Base-by-base conservation (phyloP, 2,329 filamentous ascomycete genomes). In the Chrysoporthe deuterocubensis region DNA sequence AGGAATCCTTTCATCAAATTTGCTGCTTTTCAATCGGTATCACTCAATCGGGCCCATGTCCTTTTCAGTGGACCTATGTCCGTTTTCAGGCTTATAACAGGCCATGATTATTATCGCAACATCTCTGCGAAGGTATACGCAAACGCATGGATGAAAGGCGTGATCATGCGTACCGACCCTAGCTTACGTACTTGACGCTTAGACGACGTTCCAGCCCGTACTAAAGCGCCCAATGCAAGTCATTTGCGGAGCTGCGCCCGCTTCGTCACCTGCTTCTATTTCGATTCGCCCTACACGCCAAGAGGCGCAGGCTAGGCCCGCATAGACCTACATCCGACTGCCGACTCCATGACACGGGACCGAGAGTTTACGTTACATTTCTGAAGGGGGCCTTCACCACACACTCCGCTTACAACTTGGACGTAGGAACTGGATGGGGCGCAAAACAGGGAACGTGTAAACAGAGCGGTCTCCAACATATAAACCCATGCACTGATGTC, bases 1-100 rank as follows among this genome's bases (percentile, higher is more conserved):
- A 26, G n/a, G 18, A 43, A 26, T 52, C 2, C 46, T 46, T 5
- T n/a, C n/a, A 42, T 5, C 13, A 26, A 34, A 61, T 61, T 61
- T 61, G 59, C 21, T 61, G 59, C 42, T 61, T 61, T 61, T 21
- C 26, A 14, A n/a, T 4, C 21, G 13, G 5, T 42, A 61, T 61
- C 59, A 61, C 59, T 46, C 59, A 26, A 61, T 61, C 59, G 59
- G 34, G 59, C 59, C 59, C 43, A 32, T 61, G 59, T 34, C 43
- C 5, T 32, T 44, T 61, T 61, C 2, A 37, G 59, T 61, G 59
- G 59, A 37, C 59, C 43, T 34, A 16, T 26, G 34, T 48, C 59
- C n/a, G 43, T 32, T 44, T 61, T 26, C 5, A 46, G 59, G 43
- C 42, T 34, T 37, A 18, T n/a, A n/a, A 61, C 21, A 61, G 42